Evolutionary conservation across 495 filamentous ascomycete genomes (phyloP).

Genomic region (Penicillium subrubescens): DNA sequence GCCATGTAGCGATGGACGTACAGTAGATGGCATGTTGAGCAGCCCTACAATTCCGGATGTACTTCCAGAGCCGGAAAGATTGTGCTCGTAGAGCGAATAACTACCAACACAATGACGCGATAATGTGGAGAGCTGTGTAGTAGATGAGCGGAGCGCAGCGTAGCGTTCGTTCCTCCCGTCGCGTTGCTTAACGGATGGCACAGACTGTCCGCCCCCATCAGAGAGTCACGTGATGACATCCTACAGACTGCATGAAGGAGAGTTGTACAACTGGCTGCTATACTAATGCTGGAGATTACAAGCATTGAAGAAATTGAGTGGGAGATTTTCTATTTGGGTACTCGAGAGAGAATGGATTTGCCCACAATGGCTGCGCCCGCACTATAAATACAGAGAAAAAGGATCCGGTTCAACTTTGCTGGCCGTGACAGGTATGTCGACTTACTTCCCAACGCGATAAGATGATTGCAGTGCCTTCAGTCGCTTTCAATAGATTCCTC

Average conservation of each 20-base stretch:
- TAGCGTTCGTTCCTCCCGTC: slow-evolving; percentile 8
- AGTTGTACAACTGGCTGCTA: background rate
- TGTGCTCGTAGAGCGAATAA: background rate
- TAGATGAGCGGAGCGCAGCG: slow-evolving; percentile 4
- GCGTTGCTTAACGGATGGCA: slow-evolving; percentile 15
- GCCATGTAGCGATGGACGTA: slow-evolving; percentile 32
- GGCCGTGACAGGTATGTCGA: slow-evolving; percentile 9
- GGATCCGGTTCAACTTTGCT: slow-evolving; percentile 12
- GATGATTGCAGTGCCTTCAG: slow-evolving; percentile 6
- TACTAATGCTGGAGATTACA: background rate
- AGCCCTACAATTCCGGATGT: slow-evolving; percentile 5
- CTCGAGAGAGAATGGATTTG: slow-evolving; percentile 17
- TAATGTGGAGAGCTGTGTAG: slow-evolving; percentile 7
- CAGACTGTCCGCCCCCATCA: background rate
- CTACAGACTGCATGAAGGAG: background rate
- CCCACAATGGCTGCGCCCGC: slow-evolving; percentile 13
- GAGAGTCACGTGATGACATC: slow-evolving; percentile 17
- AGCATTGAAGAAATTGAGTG: slow-evolving; percentile 1
- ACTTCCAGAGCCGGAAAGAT: background rate
- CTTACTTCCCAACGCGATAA: slow-evolving; percentile 15
- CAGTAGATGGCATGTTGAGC: slow-evolving; percentile 45
- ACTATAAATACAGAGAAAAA: slow-evolving; percentile 34
- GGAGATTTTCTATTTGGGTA: slow-evolving; percentile 15
- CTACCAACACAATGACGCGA: background rate
- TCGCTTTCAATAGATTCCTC: background rate